phyloP scores from a whole-genome alignment of 331 rosid species.

The Malus hybrid region DNA sequence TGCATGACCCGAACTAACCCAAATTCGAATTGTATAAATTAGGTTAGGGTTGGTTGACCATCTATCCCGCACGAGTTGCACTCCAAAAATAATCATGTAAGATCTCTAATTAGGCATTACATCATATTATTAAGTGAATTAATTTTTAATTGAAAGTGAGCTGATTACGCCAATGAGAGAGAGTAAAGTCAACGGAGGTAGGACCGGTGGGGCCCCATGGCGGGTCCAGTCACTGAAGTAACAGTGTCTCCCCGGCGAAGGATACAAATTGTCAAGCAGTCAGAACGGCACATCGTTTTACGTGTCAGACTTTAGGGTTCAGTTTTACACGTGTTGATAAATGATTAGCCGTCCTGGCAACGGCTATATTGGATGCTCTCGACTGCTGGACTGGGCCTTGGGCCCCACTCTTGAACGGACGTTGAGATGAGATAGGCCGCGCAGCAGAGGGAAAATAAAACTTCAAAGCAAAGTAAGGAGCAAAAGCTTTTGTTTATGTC shows the following conservation, averaged over 20 bases:
- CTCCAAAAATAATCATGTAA: neutral
- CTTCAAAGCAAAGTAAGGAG: constrained; percentile 9
- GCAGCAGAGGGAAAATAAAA: neutral
- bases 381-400: neutral
- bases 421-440: constrained; percentile 10
- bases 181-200: constrained; percentile 34
- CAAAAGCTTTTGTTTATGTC: too few species aligned
- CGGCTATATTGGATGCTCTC: constrained; percentile 27
- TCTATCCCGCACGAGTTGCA: too few species aligned
- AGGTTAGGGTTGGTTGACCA: too few species aligned
- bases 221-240: constrained; percentile 12
- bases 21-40: too few species aligned
- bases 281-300: constrained; percentile 33
- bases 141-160: neutral
- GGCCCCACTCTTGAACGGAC: constrained; percentile 35
- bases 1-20: too few species aligned
- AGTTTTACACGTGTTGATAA: neutral
- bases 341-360: constrained; percentile 1
- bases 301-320: constrained; percentile 16
- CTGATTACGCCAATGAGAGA: constrained; percentile 17
- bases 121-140: constrained; percentile 16
- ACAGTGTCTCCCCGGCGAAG: constrained; percentile 19
- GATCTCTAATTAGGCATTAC: constrained; percentile 7
- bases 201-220: constrained; percentile 21
- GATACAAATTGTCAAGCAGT: constrained; percentile 22